Conservation (phyloP, 441 rosid genomes). For the Kokia cookei region DNA sequence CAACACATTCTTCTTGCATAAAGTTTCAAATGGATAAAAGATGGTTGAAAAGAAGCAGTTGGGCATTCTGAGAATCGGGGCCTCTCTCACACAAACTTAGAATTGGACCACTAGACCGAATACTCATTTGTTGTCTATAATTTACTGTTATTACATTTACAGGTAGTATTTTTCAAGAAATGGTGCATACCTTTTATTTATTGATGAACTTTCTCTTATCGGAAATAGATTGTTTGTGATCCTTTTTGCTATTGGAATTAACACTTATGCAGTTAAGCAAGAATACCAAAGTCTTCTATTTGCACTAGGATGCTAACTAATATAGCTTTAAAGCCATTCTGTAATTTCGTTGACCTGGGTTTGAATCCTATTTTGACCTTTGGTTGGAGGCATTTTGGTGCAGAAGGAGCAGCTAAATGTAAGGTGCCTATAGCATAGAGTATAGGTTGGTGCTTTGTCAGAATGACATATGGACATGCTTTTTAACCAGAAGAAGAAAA, state of each 20-base stretch:
- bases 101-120: slow-evolving; percentile 40
- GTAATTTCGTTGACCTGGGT: not conserved
- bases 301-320: not conserved
- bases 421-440: not conserved
- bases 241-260: not conserved
- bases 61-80: slow-evolving; percentile 82
- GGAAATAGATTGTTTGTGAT: not conserved
- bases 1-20: not conserved
- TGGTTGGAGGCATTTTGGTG: not conserved
- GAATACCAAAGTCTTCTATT: too few relatives aligned
- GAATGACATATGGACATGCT: not conserved
- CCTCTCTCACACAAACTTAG: slow-evolving; percentile 87
- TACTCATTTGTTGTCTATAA: not conserved
- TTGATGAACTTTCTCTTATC: not conserved
- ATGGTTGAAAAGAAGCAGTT: not conserved
- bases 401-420: not conserved
- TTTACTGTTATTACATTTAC: not conserved
- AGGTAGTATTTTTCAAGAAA: not conserved
- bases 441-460: not conserved
- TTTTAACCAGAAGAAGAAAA: not conserved
- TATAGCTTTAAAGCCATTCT: not conserved
- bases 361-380: not conserved
- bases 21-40: not conserved
- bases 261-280: too few relatives aligned
- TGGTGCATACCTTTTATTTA: not conserved